Percentiles rank a stretch among this genome's conserved stretches.
Evolutionary conservation across 1,284 basidiomycete genomes (phyloP).

Genomic region (Puccinia brachypodii): DNA sequence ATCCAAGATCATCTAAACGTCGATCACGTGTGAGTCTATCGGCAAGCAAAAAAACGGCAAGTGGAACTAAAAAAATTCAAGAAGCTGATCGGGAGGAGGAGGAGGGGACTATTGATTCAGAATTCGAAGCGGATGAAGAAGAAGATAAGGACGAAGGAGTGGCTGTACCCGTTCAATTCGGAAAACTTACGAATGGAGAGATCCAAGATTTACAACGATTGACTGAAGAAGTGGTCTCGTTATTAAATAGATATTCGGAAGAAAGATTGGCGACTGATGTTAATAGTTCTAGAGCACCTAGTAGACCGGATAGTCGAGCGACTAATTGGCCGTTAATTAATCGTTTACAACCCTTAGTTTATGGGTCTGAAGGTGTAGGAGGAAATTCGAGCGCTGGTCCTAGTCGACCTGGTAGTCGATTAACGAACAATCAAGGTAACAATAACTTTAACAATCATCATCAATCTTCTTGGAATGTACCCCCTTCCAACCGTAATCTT

Average conservation of each 20-base stretch:
- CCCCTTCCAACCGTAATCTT: background rate
- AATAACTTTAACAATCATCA: background rate
- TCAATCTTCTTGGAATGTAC: background rate
- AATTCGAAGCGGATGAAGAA: constrained; percentile 35
- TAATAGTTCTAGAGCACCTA: constrained; percentile 31
- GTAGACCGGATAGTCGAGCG: constrained; percentile 43
- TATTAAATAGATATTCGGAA: constrained; percentile 42
- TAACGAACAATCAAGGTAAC: constrained; percentile 10
- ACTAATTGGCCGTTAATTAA: constrained; percentile 2
- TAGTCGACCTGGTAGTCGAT: constrained; percentile 40
- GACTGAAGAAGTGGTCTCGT: constrained; percentile 42
- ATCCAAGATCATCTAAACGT: constrained; percentile 4
- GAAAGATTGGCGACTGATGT: constrained; percentile 44
- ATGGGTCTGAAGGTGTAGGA: background rate
- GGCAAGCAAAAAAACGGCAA: background rate
- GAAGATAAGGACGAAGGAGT: constrained; percentile 17
- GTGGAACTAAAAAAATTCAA: background rate
- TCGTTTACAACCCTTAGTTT: constrained; percentile 1
- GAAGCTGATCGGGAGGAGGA: constrained; percentile 10
- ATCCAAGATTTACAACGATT: constrained; percentile 36
- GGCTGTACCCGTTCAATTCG: constrained; percentile 6
- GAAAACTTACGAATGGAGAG: constrained; percentile 14
- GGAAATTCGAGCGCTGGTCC: constrained; percentile 23
- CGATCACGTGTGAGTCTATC: background rate
- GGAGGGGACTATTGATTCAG: background rate